A percentile compares a stretch with the other conserved stretches of the same genome.
These are phyloP conservation scores for Tetrapyrgos nigripes DNA, from an alignment of 1,284 basidiomycete species.

Conservation along the genomic window DNA sequence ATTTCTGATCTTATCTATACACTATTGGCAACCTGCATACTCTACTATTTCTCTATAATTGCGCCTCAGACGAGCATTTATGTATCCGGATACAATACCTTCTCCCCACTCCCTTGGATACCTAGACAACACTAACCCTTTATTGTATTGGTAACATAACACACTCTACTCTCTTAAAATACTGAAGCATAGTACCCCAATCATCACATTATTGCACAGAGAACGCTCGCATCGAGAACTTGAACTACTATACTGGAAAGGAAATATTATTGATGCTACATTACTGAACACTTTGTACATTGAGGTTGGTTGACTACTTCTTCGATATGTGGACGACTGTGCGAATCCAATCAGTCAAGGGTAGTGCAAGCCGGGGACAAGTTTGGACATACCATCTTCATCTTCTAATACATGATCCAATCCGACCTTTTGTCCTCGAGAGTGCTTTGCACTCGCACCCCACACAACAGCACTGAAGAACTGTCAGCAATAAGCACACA, in stretches of 20 bases:
- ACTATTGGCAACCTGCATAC: no score
- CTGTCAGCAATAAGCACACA: neutral
- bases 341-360: constrained; percentile 6
- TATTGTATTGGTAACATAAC: neutral
- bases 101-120: neutral
- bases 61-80: no score
- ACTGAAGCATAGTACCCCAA: no score
- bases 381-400: constrained; percentile 79
- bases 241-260: no score
- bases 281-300: neutral
- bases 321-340: constrained; percentile 84
- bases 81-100: neutral
- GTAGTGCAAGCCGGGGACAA: neutral
- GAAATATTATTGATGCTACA: neutral
- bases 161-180: no score
- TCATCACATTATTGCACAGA: no score
- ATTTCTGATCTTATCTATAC: no score
- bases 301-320: constrained; percentile 56
- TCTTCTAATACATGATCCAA: constrained; percentile 89
- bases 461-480: constrained; percentile 83
- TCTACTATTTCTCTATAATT: neutral
- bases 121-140: neutral
- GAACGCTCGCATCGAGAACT: no score
- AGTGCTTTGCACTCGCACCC: constrained; percentile 95
- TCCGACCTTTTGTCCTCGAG: constrained; percentile 96